A percentile compares a stretch with the other conserved stretches of the same genome.
These are phyloP conservation scores for Russula sp. DNA, from an alignment of 768 basidiomycete genomes.

Conservation along the genomic window DNA sequence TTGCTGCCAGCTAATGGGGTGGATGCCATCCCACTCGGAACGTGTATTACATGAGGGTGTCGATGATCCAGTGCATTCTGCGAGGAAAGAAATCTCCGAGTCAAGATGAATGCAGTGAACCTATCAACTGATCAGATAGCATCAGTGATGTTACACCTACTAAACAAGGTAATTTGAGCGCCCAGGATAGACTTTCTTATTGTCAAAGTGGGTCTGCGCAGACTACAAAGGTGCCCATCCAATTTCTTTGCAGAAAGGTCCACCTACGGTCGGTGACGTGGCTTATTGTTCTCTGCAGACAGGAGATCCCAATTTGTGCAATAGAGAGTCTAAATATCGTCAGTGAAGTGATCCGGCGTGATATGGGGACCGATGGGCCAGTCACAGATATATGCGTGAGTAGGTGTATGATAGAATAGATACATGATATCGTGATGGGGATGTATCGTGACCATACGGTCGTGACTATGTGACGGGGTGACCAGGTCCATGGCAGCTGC, in stretches of 20 bases:
- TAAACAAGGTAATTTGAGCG: constrained; percentile 11
- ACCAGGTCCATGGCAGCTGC: too few species aligned
- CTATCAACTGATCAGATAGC: constrained; percentile 8
- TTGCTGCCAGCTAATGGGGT: constrained; percentile 14
- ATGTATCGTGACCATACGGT: too few species aligned
- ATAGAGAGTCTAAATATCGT: constrained; percentile 7
- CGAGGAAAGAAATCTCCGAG: constrained; percentile 14
- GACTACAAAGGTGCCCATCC: not conserved
- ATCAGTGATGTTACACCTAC: not conserved
- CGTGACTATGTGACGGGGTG: too few species aligned
- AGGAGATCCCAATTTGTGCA: not conserved
- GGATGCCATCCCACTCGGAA: constrained; percentile 10
- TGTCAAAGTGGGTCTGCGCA: not conserved
- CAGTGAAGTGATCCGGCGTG: too few species aligned
- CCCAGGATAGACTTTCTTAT: constrained; percentile 6
- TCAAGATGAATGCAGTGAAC: constrained; percentile 13
- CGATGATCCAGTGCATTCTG: constrained; percentile 24
- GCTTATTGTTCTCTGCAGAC: constrained; percentile 15
- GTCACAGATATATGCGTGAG: too few species aligned
- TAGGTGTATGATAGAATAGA: too few species aligned
- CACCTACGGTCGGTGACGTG: not conserved
- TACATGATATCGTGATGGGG: too few species aligned
- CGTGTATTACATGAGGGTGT: constrained; percentile 23
- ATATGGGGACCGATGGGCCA: too few species aligned
- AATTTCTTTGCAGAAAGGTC: constrained; percentile 9